Conservation (phyloP, 2,329 filamentous ascomycete species). For the Penicillium vulpinum region DNA sequence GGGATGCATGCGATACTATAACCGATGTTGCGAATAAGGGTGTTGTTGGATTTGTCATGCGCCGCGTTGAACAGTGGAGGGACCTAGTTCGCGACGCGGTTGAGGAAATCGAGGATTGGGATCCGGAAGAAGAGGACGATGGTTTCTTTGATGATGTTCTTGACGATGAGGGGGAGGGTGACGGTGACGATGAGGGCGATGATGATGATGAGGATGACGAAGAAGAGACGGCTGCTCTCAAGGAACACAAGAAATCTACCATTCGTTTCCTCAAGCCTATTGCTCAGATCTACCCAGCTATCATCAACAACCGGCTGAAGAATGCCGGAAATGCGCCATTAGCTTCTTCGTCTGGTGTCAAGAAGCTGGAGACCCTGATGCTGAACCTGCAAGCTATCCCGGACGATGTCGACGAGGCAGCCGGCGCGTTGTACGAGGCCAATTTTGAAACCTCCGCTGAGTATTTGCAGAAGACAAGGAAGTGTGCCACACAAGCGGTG, state of each 20-base stretch:
- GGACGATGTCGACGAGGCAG: conserved; percentile 47
- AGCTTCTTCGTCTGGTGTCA: conserved; percentile 20
- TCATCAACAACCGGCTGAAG: conserved; percentile 44
- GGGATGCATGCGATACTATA: conserved; percentile 78
- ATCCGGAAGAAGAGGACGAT: conserved; percentile 67
- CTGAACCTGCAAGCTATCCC: conserved; percentile 39
- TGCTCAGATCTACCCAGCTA: conserved; percentile 46
- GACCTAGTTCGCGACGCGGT: conserved; percentile 79
- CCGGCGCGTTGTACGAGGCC: conserved; percentile 47
- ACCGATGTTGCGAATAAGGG: conserved; percentile 65
- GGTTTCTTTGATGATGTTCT: conserved; percentile 50
- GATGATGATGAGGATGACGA: conserved; percentile 25
- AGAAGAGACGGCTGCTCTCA: conserved; percentile 36
- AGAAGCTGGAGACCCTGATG: conserved; percentile 39
- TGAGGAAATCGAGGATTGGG: conserved; percentile 85
- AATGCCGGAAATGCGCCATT: conserved; percentile 26
- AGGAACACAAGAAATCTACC: conserved; percentile 43
- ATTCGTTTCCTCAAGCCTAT: conserved; percentile 47
- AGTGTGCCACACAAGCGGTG: conserved; percentile 63
- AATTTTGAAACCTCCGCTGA: conserved; percentile 36
- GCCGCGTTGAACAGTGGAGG: conserved; percentile 71
- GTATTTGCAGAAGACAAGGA: conserved; percentile 35
- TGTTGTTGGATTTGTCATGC: conserved; percentile 67
- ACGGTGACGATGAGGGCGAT: conserved; percentile 18
- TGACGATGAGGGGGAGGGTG: conserved; percentile 30